Evolutionary conservation across 1,284 basidiomycete genomes (phyloP), one percentile per base, ranked within the genome.

Genomic region (Heterobasidion annosum): DNA sequence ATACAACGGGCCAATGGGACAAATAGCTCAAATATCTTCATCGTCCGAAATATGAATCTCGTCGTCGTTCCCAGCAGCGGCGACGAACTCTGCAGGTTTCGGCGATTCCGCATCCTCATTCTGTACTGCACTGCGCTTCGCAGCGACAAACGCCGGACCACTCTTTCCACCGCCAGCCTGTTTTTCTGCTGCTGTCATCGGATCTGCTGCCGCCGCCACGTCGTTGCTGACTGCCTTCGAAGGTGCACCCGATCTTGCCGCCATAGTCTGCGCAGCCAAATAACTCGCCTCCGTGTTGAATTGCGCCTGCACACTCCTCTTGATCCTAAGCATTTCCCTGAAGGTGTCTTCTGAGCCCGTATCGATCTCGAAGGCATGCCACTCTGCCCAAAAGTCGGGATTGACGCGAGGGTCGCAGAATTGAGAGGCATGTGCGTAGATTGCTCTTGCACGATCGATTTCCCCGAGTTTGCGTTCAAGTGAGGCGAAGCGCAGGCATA

Each of bases 271-370:
- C 7, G 93, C 92, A 2, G 90, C 89, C 55, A 95, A 73, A 67
- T 92, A 95, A 46, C 85, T 89, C 44, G 88, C 85, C 65, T 98
- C 95, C 8, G 97, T 99, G 70, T 99, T 98, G 79, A 95, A 99
- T 65, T 94, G 91, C 42, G 97, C 95, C 72, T 99, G 96, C 6
- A 99, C 96, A 61, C 92, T 93, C 54, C 97, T 84, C 73, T 97
- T 98, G 77, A 99, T 98, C 43, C 97, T 86, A 57, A 99, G 73
- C 92, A 98, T 98, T 74, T 99, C 96, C 62, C 95, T 79, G 85
- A 99, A 99, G 0, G 96, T 98, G 66, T 99, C 96, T 69, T 99
- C 97, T 0, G 92, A 95, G 0, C 96, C 96, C 1, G 93, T 94
- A 70, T 98, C 94, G 69, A 98, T 92, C 73, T 99, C 96, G 73